These are phyloP conservation scores for Amanita pallidorosea DNA, from an alignment of 768 basidiomycete species.

Conservation along the genomic window DNA sequence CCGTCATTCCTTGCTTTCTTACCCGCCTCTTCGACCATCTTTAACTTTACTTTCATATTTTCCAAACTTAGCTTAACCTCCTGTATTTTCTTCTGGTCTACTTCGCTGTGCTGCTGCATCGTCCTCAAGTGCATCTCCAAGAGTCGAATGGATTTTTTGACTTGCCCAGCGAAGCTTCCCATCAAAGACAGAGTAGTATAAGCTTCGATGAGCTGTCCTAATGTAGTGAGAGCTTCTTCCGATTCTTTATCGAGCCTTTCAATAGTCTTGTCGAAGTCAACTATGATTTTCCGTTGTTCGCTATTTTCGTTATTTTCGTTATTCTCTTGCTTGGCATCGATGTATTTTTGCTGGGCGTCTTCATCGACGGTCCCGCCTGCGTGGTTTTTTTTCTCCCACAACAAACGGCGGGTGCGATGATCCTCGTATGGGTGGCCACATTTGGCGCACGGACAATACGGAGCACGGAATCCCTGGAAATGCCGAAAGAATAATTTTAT, in stretches of 20 bases:
- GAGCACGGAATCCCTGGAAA: too few relatives aligned
- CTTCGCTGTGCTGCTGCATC: background rate
- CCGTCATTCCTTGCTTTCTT: background rate
- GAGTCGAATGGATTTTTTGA: background rate
- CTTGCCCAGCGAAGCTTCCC: slow-evolving; percentile 4
- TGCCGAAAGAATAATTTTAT: too few relatives aligned
- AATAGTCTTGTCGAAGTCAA: background rate
- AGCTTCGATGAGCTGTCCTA: background rate
- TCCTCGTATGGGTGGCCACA: too few relatives aligned
- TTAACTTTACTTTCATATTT: slow-evolving; percentile 1
- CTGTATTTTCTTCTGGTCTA: background rate
- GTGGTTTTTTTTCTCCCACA: too few relatives aligned
- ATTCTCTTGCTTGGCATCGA: too few relatives aligned
- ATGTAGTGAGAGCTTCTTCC: background rate
- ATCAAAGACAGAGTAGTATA: background rate
- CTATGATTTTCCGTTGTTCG: background rate
- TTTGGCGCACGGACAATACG: too few relatives aligned
- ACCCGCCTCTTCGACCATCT: background rate
- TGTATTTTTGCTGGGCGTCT: too few relatives aligned
- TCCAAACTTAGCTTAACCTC: background rate
- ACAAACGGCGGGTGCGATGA: too few relatives aligned
- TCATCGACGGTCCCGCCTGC: too few relatives aligned
- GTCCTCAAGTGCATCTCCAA: background rate
- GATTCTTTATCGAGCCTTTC: background rate
- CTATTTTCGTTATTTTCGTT: too few relatives aligned